A percentile compares a stretch with the other conserved stretches of the same genome.
Conservation (phyloP, 495 filamentous ascomycete genomes). For the Cryomyces antarcticus region DNA sequence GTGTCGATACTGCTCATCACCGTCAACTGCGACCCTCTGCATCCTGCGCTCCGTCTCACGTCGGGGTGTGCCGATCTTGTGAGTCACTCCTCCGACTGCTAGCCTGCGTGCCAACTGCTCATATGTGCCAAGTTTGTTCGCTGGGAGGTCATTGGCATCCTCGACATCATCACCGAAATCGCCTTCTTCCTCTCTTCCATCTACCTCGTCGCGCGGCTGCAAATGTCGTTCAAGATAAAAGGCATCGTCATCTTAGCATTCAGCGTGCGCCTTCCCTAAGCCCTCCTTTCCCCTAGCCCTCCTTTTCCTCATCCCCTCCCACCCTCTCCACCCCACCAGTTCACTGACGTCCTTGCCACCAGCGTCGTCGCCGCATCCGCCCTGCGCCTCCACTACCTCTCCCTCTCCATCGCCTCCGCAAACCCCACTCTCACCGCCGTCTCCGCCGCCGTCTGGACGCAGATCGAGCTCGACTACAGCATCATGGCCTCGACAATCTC, state of each 20-base stretch:
- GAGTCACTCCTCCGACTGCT: neutral
- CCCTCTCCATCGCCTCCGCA: neutral
- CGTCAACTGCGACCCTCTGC: neutral
- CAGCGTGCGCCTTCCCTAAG: neutral
- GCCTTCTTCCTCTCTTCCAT: neutral
- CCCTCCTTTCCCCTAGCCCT: neutral
- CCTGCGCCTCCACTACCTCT: neutral
- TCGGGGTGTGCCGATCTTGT: no score
- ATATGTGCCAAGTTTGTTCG: conserved; percentile 1
- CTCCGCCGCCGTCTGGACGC: neutral
- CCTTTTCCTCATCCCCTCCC: neutral
- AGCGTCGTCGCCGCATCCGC: neutral
- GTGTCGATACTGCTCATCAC: conserved; percentile 1
- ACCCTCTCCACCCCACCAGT: neutral
- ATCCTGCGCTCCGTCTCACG: neutral
- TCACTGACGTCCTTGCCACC: neutral
- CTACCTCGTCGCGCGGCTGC: neutral
- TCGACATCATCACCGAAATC: conserved; percentile 1
- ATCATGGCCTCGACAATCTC: neutral
- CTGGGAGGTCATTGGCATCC: conserved; percentile 1
- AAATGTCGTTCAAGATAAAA: conserved; percentile 1
- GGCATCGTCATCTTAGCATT: neutral
- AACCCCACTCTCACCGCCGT: neutral
- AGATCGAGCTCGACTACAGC: conserved; percentile 1
- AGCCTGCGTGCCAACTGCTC: neutral